A percentile compares a stretch with the other conserved stretches of the same genome.
phyloP scores from a whole-genome alignment of 2,329 filamentous ascomycete species.

The Cercospora canescens region DNA sequence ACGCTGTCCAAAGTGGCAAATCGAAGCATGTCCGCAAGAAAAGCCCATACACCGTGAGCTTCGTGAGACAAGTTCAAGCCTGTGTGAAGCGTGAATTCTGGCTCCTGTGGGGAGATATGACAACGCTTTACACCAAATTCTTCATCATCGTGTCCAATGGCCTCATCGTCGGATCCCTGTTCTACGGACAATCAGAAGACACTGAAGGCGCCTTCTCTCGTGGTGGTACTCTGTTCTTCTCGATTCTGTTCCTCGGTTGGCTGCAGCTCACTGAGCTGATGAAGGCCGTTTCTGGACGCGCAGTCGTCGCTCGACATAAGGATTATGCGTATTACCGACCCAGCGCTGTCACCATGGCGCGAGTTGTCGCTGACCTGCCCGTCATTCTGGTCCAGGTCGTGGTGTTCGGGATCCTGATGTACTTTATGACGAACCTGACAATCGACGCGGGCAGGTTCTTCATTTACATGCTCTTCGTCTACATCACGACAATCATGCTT shows the following conservation, averaged over 20 bases:
- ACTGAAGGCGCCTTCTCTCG: conserved; percentile 64
- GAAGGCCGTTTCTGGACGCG: conserved; percentile 71
- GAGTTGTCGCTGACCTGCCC: conserved; percentile 64
- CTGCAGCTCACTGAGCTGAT: conserved; percentile 77
- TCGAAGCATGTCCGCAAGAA: conserved; percentile 65
- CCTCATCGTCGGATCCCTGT: conserved; percentile 76
- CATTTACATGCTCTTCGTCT: conserved; percentile 65
- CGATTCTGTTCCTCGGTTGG: conserved; percentile 66
- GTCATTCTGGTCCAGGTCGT: conserved; percentile 59
- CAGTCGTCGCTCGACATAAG: conserved; percentile 67
- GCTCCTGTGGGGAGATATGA: conserved; percentile 74
- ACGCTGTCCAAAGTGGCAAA: conserved; percentile 64
- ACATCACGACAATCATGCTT: conserved; percentile 62
- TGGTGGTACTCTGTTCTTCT: conserved; percentile 66
- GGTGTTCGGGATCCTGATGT: conserved; percentile 63
- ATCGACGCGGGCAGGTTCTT: conserved; percentile 64
- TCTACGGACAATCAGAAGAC: conserved; percentile 65
- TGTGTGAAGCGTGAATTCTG: conserved; percentile 73
- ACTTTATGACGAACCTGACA: conserved; percentile 64
- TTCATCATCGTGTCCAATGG: conserved; percentile 75
- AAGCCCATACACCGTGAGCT: conserved; percentile 75
- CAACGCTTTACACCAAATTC: conserved; percentile 74
- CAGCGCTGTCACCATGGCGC: conserved; percentile 62
- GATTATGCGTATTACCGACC: conserved; percentile 71
- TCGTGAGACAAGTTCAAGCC: conserved; percentile 68